Base-by-base conservation (phyloP, 139 green algal genomes). In the Chlorella sp. region DNA sequence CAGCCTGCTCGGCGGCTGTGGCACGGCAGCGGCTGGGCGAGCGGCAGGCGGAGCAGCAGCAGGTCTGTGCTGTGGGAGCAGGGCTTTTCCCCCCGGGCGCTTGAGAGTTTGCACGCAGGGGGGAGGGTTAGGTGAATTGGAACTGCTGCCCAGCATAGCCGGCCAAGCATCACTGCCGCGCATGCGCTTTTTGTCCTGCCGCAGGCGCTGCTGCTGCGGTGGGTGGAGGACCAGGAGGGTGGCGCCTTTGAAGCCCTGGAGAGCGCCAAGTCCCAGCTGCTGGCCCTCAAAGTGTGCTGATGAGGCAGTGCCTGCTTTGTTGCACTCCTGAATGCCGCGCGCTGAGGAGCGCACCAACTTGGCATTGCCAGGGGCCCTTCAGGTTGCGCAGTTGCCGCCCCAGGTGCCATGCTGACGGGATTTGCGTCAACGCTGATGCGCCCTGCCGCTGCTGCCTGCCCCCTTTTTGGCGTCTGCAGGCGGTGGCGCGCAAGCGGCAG, bases 141-240 rank as follows among this genome's bases (percentile, higher is more conserved):
- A n/a, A n/a, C n/a, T n/a, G n/a, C n/a, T n/a, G n/a, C n/a, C n/a
- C n/a, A n/a, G n/a, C n/a, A n/a, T n/a, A 17, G 46, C 46, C 46
- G 8, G 46, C 46, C 46, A 54, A 7, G 11, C 46, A 54, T 11
- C 46, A 7, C 7, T 11, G 7, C 46, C 46, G 46, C 46, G 46
- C 46, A 54, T 54, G 8, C 46, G 11, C 46, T 17, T 17, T 11
- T 11, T 54, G n/a, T n/a, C 11, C 8, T 60, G 51, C 43, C 41
- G 48, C 82, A 85, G 79, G 76, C 54, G 69, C 84, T 93, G 81
- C 72, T 90, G 84, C 79, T 93, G 77, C 56, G 85, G 26, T 93
- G 90, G 90, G 83, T 83, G 38, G 51, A 85, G 83, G 86, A 93
- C 81, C 90, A 93, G 86, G 77, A 82, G 38, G 75, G 36, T 0